Percentiles rank a stretch among this genome's conserved stretches.
phyloP scores from a whole-genome alignment of 805 yeast genomes.

The Sugiyamaella smithiae region DNA sequence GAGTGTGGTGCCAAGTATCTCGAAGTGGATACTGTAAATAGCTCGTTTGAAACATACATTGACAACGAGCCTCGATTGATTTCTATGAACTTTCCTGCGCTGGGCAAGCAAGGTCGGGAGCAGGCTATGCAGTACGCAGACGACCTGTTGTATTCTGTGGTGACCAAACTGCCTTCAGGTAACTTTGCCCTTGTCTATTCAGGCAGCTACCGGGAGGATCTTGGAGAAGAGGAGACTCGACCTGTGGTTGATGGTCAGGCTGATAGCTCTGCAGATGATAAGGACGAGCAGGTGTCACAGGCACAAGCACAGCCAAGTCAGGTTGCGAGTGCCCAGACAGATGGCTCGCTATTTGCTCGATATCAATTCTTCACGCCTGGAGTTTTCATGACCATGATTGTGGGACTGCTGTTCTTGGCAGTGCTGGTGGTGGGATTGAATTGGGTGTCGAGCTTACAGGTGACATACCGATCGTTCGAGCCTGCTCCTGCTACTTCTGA shows the following conservation, averaged over 20 bases:
- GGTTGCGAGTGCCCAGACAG: neutral
- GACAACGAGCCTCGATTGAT: constrained; percentile 66
- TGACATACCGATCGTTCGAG: constrained; percentile 80
- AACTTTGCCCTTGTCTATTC: constrained; percentile 36
- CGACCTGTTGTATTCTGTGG: constrained; percentile 28
- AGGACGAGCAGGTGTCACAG: constrained; percentile 8
- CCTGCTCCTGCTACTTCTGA: constrained; percentile 12
- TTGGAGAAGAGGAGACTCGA: constrained; percentile 3
- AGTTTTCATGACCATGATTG: constrained; percentile 69
- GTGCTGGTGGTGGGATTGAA: constrained; percentile 60
- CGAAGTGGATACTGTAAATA: constrained; percentile 41
- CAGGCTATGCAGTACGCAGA: constrained; percentile 23
- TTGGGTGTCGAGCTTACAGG: constrained; percentile 70
- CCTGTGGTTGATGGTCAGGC: too few species aligned
- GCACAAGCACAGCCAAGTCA: neutral
- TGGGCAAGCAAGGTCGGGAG: constrained; percentile 28
- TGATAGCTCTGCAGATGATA: constrained; percentile 10
- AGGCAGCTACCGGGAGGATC: constrained; percentile 5
- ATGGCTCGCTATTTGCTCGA: constrained; percentile 49
- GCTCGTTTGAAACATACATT: constrained; percentile 46
- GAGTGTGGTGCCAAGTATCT: constrained; percentile 54
- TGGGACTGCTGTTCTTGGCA: constrained; percentile 55
- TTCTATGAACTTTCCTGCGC: constrained; percentile 51
- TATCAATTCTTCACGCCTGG: constrained; percentile 80
- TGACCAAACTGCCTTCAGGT: constrained; percentile 33